phyloP scores from a whole-genome alignment of 1,139 yeast genomes.

The Pichia sp. region DNA sequence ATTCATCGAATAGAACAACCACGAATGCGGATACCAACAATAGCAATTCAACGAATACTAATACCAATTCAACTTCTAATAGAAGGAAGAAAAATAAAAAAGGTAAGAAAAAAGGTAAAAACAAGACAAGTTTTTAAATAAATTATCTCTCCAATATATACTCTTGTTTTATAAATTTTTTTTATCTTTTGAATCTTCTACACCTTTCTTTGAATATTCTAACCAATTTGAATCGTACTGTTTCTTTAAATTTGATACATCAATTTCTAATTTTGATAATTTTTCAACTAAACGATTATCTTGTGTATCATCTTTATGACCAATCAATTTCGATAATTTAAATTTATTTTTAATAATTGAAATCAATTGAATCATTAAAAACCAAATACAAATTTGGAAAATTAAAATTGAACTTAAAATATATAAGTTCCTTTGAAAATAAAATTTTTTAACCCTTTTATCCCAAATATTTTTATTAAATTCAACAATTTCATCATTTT shows the following conservation, averaged over 20 bases:
- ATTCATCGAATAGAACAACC: no score
- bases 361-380: slow-evolving; percentile 48
- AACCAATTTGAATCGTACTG: slow-evolving; percentile 49
- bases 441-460: slow-evolving; percentile 38
- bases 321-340: background rate
- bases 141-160: background rate
- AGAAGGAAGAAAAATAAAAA: background rate
- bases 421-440: slow-evolving; percentile 64
- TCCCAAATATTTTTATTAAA: slow-evolving; percentile 23
- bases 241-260: slow-evolving; percentile 42
- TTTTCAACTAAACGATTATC: slow-evolving; percentile 27
- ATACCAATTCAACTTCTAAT: background rate
- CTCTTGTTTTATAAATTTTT: background rate
- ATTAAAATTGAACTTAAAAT: slow-evolving; percentile 65
- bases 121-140: background rate
- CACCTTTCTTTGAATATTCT: slow-evolving; percentile 41
- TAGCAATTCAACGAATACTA: background rate
- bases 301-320: background rate
- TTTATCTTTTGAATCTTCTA: slow-evolving; percentile 1
- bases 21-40: background rate
- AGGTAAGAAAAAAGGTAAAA: background rate
- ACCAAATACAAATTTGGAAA: slow-evolving; percentile 50
- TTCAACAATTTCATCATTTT: slow-evolving; percentile 10
- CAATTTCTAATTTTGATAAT: slow-evolving; percentile 37
- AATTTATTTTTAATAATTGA: slow-evolving; percentile 53